Evolutionary conservation across 768 basidiomycete species (phyloP).

Genomic region (Podaxis sp.): DNA sequence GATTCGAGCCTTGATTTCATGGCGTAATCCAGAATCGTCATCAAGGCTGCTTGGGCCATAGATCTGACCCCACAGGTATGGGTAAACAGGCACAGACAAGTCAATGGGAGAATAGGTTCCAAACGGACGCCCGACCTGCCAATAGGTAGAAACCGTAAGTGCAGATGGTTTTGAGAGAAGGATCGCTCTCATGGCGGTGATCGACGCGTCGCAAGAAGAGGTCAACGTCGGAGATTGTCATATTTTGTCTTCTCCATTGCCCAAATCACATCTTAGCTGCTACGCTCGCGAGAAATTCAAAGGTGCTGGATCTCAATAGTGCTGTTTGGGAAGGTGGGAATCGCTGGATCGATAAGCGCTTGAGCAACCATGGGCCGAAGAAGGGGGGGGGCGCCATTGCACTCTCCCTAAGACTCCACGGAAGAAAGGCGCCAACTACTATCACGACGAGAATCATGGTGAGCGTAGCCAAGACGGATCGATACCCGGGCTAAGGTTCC

Average conservation of each 20-base stretch:
- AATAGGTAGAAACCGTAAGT: background rate
- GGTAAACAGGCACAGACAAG: background rate
- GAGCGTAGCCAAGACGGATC: background rate
- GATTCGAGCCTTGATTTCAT: background rate
- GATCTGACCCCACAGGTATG: background rate
- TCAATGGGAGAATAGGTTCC: background rate
- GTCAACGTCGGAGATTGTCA: background rate
- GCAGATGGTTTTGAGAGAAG: background rate
- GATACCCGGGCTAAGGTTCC: conserved; percentile 6
- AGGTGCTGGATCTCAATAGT: background rate
- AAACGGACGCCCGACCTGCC: background rate
- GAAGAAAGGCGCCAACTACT: background rate
- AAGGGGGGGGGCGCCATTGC: background rate
- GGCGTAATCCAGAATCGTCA: background rate
- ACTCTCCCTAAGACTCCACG: background rate
- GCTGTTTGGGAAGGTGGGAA: background rate
- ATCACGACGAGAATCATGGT: background rate
- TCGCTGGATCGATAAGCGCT: conserved; percentile 12
- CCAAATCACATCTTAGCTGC: background rate
- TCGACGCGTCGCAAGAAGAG: background rate
- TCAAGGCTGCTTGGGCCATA: background rate
- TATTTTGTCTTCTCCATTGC: background rate
- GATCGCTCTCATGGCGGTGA: background rate
- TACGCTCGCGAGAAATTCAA: background rate
- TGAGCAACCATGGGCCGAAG: conserved; percentile 17